phyloP scores from a whole-genome alignment of 2,329 filamentous ascomycete species.

The Metarhizium anisopliae region DNA sequence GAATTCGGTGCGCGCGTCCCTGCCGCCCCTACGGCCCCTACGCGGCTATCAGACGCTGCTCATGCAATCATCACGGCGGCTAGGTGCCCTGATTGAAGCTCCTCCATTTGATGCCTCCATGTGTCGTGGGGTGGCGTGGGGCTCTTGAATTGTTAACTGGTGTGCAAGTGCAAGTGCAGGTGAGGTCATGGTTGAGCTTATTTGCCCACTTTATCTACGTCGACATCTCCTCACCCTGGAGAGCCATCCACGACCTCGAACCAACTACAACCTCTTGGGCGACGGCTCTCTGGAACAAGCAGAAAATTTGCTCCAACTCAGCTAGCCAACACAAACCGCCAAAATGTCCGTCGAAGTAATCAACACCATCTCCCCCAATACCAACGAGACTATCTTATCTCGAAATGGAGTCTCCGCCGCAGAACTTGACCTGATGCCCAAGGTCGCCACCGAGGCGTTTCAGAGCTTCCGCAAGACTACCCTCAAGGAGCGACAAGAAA shows the following conservation, averaged over 20 bases:
- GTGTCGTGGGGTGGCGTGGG: background rate
- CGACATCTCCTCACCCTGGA: background rate
- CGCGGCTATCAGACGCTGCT: background rate
- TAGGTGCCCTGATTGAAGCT: too few relatives aligned
- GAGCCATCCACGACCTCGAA: background rate
- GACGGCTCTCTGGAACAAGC: background rate
- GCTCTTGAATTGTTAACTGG: background rate
- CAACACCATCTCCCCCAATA: conserved; percentile 81
- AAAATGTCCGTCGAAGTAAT: conserved; percentile 56
- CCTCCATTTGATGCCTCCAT: too few relatives aligned
- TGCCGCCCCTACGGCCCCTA: background rate
- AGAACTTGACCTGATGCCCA: conserved; percentile 65
- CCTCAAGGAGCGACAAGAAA: conserved; percentile 66
- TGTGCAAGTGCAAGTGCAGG: background rate
- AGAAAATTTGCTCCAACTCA: background rate
- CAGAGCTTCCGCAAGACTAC: conserved; percentile 65
- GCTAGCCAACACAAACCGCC: background rate
- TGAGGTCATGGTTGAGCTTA: background rate
- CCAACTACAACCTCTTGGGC: background rate
- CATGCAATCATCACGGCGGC: too few relatives aligned
- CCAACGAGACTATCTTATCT: conserved; percentile 74
- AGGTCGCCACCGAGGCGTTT: conserved; percentile 66
- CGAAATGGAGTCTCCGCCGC: conserved; percentile 63
- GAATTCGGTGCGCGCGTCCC: conserved; percentile 4
- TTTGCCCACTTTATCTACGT: background rate